A percentile compares a stretch with the other conserved stretches of the same genome.
These are phyloP conservation scores for Phytophthora pini DNA, from an alignment of 352 stramenopile species.

Conservation along the genomic window DNA sequence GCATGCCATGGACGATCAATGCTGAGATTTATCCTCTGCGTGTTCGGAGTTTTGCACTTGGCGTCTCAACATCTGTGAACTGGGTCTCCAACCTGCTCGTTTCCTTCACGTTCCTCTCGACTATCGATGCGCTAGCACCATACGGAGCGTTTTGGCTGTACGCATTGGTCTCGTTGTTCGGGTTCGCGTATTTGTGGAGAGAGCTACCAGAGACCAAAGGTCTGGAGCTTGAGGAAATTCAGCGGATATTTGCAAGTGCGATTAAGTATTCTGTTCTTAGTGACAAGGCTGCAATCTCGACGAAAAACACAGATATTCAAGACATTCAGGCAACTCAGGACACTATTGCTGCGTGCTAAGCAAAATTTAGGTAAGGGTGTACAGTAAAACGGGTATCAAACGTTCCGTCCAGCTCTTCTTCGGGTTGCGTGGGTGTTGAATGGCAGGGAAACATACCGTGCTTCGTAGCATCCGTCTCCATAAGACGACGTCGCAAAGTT, in stretches of 20 bases:
- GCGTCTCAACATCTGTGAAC: conserved; percentile 90
- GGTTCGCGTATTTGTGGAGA: conserved; percentile 79
- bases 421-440: background rate
- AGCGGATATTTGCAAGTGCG: conserved; percentile 74
- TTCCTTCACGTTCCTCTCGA: conserved; percentile 94
- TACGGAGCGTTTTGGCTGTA: conserved; percentile 94
- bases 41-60: conserved; percentile 88
- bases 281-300: conserved; percentile 14
- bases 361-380: background rate
- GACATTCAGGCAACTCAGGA: background rate
- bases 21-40: conserved; percentile 94
- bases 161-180: conserved; percentile 69
- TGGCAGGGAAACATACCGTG: background rate
- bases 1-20: conserved; percentile 96
- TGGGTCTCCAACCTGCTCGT: conserved; percentile 94
- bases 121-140: conserved; percentile 63
- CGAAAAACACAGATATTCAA: conserved; percentile 16
- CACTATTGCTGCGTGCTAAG: background rate
- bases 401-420: background rate
- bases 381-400: background rate
- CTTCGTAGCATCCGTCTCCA: conserved; percentile 5
- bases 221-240: conserved; percentile 92
- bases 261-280: conserved; percentile 21
- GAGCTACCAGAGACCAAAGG: conserved; percentile 94
- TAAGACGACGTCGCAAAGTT: conserved; percentile 4